A percentile compares a stretch with the other conserved stretches of the same genome.
phyloP scores from a whole-genome alignment of 345 rosid species.

The Hirschfeldia incana region DNA sequence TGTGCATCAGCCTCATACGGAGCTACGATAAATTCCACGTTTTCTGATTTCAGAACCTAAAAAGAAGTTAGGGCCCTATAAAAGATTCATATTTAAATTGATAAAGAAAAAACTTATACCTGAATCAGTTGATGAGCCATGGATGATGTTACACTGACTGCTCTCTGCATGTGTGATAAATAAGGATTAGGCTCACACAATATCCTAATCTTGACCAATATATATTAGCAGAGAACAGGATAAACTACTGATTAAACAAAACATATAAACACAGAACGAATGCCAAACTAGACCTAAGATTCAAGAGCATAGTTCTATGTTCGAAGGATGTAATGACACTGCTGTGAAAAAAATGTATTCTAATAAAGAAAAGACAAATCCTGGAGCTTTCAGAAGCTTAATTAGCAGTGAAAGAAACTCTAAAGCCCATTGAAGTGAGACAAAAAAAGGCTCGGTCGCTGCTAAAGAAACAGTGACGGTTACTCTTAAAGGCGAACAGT shows the following conservation, averaged over 20 bases:
- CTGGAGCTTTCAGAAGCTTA: neutral
- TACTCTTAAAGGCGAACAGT: neutral
- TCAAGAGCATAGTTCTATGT: slow-evolving; percentile 3
- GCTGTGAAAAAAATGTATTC: neutral
- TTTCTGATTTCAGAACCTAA: slow-evolving; percentile 71
- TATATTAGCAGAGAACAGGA: slow-evolving; percentile 3
- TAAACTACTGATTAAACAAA: neutral
- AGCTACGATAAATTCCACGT: slow-evolving; percentile 85
- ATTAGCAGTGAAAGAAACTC: neutral
- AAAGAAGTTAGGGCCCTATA: slow-evolving; percentile 32
- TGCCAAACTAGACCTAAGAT: slow-evolving; percentile 1
- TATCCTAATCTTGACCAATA: neutral
- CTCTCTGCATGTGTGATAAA: slow-evolving; percentile 53
- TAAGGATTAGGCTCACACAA: slow-evolving; percentile 19
- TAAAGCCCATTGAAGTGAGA: neutral
- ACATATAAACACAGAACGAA: neutral
- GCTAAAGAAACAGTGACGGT: neutral
- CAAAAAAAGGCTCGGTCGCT: slow-evolving; percentile 52
- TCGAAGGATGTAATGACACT: neutral
- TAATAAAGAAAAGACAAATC: neutral
- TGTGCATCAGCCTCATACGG: slow-evolving; percentile 99
- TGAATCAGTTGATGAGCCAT: slow-evolving; percentile 80
- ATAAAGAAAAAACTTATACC: slow-evolving; percentile 43
- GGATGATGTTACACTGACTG: slow-evolving; percentile 71
- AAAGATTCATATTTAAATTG: neutral